Percentiles rank a stretch among this genome's conserved stretches.
These are phyloP conservation scores for Colletotrichum camelliae DNA, from an alignment of 2,329 filamentous ascomycete genomes.

Conservation along the genomic window DNA sequence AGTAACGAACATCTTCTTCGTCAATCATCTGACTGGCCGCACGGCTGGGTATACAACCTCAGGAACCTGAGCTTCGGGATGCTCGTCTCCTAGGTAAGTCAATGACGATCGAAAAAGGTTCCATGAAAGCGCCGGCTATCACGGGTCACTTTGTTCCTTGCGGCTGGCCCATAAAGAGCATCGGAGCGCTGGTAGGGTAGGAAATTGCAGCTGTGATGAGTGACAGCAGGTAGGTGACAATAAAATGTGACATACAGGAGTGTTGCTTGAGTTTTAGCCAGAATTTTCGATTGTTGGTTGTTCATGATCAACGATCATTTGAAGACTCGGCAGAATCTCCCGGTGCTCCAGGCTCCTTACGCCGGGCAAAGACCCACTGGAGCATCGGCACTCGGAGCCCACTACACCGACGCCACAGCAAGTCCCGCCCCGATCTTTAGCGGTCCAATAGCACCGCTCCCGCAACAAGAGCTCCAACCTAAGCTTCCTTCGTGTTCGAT, in stretches of 20 bases:
- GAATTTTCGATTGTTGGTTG: neutral
- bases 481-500: neutral
- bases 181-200: neutral
- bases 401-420: neutral
- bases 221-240: neutral
- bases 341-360: neutral
- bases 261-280: neutral
- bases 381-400: neutral
- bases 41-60: neutral
- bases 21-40: neutral
- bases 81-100: neutral
- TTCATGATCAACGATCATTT: neutral
- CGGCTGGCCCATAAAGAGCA: neutral
- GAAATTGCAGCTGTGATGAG: neutral
- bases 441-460: neutral
- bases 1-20: neutral
- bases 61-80: neutral
- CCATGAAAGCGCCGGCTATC: neutral
- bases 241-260: neutral
- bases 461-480: slow-evolving; percentile 4
- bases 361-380: neutral
- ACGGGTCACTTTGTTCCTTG: neutral
- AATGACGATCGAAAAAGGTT: neutral
- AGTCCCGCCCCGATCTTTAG: neutral
- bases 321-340: neutral